Evolutionary conservation across 202 grass and related monocot species (phyloP), one percentile per base, ranked within the genome.

Genomic region (Panicum virgatum): DNA sequence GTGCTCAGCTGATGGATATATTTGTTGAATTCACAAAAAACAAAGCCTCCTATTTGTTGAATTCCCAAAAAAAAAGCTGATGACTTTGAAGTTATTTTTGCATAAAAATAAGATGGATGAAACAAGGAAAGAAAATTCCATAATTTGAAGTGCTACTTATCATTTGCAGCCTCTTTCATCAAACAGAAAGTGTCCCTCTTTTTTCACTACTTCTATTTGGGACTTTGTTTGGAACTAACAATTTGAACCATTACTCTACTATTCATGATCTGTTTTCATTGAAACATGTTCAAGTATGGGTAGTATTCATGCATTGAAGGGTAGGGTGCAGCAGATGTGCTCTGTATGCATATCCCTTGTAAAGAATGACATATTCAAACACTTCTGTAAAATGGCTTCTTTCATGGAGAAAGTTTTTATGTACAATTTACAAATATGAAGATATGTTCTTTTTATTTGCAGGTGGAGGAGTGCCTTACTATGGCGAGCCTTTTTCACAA

Each of bases 401-500:
- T 43, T 75, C 25, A 0, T 75, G 53, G 48, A 44, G 7, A 34
- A 52, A 7, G 0, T 56, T 53, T 54, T 58, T 66, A 0, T 14
- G 8, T 43, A 23, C 57, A 77, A 42, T 48, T 23, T 52, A 64
- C 25, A 48, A 44, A 56, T 43, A 76, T 22, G 53, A 67, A 27
- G 72, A 61, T 9, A 51, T 53, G 18, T 85, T 89, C 81, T 75
- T 37, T 64, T 60, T 66, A 64, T 81, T 88, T 91, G 73, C 85
- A 98, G 96, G 92, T 98, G 96, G 96, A 91, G 96, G 86, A 93
- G 92, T 78, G 92, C 96, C 38, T 82, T 98, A 38, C 90, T 98
- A 29, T 98, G 96, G 96, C 82, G 96, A 88, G 60, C 96, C 44
- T 98, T 98, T 84, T 98, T 98, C 34, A 98, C 96, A 59, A 90